Evolutionary conservation across 805 yeast genomes (phyloP).

Genomic region (Ogataea kodamae): DNA sequence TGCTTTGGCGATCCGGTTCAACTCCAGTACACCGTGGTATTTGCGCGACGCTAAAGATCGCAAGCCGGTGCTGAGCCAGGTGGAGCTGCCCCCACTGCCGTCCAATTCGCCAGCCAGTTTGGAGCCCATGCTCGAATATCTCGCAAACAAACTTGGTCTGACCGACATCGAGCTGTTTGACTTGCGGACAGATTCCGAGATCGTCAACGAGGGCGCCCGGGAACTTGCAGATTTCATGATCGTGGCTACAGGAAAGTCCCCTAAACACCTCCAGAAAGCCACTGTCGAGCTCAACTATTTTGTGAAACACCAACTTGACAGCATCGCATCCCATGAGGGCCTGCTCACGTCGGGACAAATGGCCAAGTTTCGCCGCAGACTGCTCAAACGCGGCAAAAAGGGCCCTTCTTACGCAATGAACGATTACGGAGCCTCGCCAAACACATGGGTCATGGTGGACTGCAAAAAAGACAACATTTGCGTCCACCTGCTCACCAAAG

Average conservation of each 20-base stretch:
- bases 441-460: conserved; percentile 83
- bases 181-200: conserved; percentile 38
- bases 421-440: conserved; percentile 54
- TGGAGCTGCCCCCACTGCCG: conserved; percentile 58
- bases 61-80: conserved; percentile 21
- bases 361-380: conserved; percentile 47
- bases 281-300: conserved; percentile 53
- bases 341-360: conserved; percentile 55
- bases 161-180: conserved; percentile 63
- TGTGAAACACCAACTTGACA: conserved; percentile 50
- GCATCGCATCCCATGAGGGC: conserved; percentile 65
- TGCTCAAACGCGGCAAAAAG: conserved; percentile 53
- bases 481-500: conserved; percentile 70
- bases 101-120: conserved; percentile 52
- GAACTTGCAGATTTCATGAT: conserved; percentile 49
- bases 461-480: conserved; percentile 58
- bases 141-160: conserved; percentile 64
- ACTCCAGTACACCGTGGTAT: conserved; percentile 32
- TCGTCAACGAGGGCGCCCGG: conserved; percentile 31
- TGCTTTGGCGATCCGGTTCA: conserved; percentile 1
- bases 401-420: conserved; percentile 50
- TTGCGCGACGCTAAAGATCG: conserved; percentile 28
- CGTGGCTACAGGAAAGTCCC: conserved; percentile 71
- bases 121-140: conserved; percentile 39
- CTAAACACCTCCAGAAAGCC: conserved; percentile 71